phyloP scores from a whole-genome alignment of 176 grass and related monocot genomes.

The Pharus latifolius region DNA sequence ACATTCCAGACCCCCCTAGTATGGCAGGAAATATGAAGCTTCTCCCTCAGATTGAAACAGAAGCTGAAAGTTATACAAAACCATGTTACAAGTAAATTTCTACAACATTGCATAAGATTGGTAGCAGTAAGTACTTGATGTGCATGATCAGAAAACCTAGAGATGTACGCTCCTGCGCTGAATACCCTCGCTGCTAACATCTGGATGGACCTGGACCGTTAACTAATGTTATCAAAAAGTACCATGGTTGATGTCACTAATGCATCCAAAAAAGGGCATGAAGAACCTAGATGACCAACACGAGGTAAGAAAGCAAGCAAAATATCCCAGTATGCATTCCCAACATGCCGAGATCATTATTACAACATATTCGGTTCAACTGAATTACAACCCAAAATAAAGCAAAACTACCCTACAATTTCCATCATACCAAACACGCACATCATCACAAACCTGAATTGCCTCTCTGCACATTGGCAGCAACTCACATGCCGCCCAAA shows the following conservation, averaged over 20 bases:
- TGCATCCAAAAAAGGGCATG: background rate
- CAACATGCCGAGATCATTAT: background rate
- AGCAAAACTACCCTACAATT: background rate
- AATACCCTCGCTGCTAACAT: conserved; percentile 30
- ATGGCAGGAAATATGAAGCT: too few relatives aligned
- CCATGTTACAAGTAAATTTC: background rate
- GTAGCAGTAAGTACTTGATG: conserved; percentile 13
- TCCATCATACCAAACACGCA: background rate
- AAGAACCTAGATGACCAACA: background rate
- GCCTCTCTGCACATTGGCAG: too few relatives aligned
- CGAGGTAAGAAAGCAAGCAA: background rate
- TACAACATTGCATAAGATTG: background rate
- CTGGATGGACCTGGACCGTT: conserved; percentile 26
- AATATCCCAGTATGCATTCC: background rate
- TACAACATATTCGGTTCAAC: background rate
- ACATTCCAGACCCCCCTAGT: background rate
- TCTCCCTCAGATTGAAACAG: background rate
- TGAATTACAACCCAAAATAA: background rate
- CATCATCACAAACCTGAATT: too few relatives aligned
- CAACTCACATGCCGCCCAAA: background rate
- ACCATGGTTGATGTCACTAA: background rate
- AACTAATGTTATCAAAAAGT: conserved; percentile 12
- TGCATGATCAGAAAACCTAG: conserved; percentile 20
- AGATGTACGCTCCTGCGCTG: conserved; percentile 21
- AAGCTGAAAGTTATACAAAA: background rate